phyloP scores from a whole-genome alignment of 139 green algal species.

The Chlorella sp. region DNA sequence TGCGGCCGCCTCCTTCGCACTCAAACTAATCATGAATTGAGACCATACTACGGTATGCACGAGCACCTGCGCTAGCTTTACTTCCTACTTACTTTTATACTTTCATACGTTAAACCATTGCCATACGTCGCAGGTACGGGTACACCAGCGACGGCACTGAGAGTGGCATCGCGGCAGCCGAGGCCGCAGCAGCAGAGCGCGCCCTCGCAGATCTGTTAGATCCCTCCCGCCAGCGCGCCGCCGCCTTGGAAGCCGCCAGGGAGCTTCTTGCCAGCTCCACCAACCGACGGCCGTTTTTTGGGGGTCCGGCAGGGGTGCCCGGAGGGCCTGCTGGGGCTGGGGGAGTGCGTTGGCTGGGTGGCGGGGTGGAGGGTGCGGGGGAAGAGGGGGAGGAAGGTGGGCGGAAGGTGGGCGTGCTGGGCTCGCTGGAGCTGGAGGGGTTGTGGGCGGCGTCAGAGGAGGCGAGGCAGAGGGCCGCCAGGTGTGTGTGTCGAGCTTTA shows the following conservation, averaged over 20 bases:
- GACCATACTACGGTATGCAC: too few species aligned
- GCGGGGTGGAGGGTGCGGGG: too few species aligned
- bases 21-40: too few species aligned
- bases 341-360: too few species aligned
- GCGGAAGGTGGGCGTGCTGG: too few species aligned
- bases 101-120: neutral
- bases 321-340: too few species aligned
- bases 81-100: neutral
- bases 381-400: neutral
- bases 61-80: neutral
- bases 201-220: neutral
- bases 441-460: neutral
- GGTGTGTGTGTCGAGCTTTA: too few species aligned
- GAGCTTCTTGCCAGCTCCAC: neutral
- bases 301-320: too few species aligned
- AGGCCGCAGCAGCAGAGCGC: neutral
- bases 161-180: neutral
- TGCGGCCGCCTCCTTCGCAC: neutral
- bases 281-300: too few species aligned
- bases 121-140: neutral
- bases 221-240: neutral
- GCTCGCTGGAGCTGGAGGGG: neutral
- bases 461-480: neutral
- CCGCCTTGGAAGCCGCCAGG: neutral
- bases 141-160: neutral